Evolutionary conservation across 2,329 filamentous ascomycete species (phyloP).

Genomic region (Drechmeria coniospora): DNA sequence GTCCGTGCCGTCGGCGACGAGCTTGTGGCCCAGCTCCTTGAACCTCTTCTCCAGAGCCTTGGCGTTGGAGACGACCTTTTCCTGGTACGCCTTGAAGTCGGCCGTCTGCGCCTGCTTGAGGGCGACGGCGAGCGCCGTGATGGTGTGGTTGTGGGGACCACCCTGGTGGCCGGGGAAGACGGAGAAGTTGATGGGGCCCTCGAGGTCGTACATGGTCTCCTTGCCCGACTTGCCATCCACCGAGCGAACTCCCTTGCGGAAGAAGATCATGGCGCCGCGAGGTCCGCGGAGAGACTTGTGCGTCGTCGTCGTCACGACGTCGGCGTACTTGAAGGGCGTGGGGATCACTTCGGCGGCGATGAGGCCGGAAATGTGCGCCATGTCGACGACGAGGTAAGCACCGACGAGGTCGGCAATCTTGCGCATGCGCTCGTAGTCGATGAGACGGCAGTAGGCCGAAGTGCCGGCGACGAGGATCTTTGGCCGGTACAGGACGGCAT

Average conservation of each 20-base stretch:
- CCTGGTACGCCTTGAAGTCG: conserved; percentile 89
- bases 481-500: conserved; percentile 81
- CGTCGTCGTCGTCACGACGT: conserved; percentile 95
- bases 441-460: conserved; percentile 93
- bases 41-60: conserved; percentile 77
- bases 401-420: conserved; percentile 87
- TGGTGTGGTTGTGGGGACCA: conserved; percentile 98
- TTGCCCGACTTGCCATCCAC: conserved; percentile 84
- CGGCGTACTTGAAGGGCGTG: conserved; percentile 80
- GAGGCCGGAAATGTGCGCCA: conserved; percentile 96
- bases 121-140: conserved; percentile 88
- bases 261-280: conserved; percentile 99
- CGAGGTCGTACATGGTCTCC: conserved; percentile 80
- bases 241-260: conserved; percentile 88
- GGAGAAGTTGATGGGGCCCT: conserved; percentile 94
- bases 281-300: conserved; percentile 98
- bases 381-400: conserved; percentile 91
- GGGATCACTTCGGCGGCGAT: conserved; percentile 88
- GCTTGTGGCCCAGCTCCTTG: conserved; percentile 79
- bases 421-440: conserved; percentile 93
- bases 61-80: conserved; percentile 83
- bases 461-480: conserved; percentile 95
- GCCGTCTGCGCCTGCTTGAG: conserved; percentile 82
- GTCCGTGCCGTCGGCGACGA: conserved; percentile 91
- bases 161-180: conserved; percentile 99